Evolutionary conservation across 306 rosid genomes (phyloP), one percentile per base, ranked within the genome.

Genomic region (Cucumis cinereus): DNA sequence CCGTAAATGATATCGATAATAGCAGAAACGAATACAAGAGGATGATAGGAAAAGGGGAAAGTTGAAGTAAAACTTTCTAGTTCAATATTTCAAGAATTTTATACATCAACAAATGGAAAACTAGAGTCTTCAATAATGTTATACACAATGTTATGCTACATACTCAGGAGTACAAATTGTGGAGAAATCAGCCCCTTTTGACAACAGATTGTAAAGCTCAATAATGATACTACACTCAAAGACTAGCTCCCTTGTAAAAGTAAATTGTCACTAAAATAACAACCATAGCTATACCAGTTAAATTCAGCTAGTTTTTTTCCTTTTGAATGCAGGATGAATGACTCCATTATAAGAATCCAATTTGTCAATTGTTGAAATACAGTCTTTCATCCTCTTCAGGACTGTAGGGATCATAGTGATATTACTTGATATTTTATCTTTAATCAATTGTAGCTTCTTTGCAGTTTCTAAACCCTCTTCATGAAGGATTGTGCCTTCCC

Each of bases 331-430:
- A 50, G 92, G 96, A 79, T 82, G 91, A 78, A 87, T 84, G 77
- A 56, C 74, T 76, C 41, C 81, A 64, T 75, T 91, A 76, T 70
- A 72, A 66, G 97, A 84, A 82, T 87, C 90, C 73, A 88, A 81
- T 73, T 86, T 84, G 62, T 91, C 96, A 56, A 93, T 81, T 67
- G 82, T 88, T 14, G 89, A 80, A 78, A 88, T 82, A 78, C 97
- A 91, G 28, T 88, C 97, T 74, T 81, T 85, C 88, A 90, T 85
- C 83, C 96, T 87, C 85, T 90, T 85, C 90, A 90, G 54, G 75
- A 89, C 89, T 66, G 79, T 8, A 40, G 90, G 96, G 84, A 91
- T 75, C 15, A 82, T 83, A 24, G 86, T 64, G 49, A 79, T 81
- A 81, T 93, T 93, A 68, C 83, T 79, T n/a, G 94, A 79, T 53